These are phyloP conservation scores for Eudorina sp. DNA, from an alignment of 139 green algal genomes.

Conservation along the genomic window DNA sequence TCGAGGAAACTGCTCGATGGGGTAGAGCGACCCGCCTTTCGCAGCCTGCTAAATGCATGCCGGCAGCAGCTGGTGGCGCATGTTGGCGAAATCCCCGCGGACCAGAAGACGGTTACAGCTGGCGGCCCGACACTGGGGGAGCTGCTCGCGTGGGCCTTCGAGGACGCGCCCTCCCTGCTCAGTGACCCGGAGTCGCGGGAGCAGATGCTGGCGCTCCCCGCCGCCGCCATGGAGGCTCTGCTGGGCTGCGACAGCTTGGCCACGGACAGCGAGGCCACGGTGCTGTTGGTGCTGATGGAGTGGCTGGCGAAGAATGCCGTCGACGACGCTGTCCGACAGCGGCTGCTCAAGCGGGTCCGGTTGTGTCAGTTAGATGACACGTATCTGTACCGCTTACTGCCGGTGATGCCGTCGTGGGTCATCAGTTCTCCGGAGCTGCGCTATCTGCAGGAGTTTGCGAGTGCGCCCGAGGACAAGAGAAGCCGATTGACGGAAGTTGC, in stretches of 20 bases:
- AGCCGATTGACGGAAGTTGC: too few relatives aligned
- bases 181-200: neutral
- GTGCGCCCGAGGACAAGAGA: too few relatives aligned
- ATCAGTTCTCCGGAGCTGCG: neutral
- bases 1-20: too few relatives aligned
- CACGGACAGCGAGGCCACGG: neutral
- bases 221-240: conserved; percentile 7
- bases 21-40: neutral
- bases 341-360: neutral
- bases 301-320: neutral
- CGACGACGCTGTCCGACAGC: too few relatives aligned
- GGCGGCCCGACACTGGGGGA: neutral
- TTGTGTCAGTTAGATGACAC: neutral
- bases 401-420: neutral
- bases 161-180: neutral
- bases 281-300: neutral
- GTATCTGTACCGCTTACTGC: neutral
- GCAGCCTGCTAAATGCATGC: neutral
- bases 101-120: neutral
- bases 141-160: too few relatives aligned
- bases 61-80: neutral
- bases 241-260: neutral
- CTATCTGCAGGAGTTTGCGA: neutral
- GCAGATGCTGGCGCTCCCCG: conserved; percentile 14
- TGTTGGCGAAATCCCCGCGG: neutral